phyloP scores from a whole-genome alignment of 2,329 filamentous ascomycete species.

The Lasiodiplodia sp. region DNA sequence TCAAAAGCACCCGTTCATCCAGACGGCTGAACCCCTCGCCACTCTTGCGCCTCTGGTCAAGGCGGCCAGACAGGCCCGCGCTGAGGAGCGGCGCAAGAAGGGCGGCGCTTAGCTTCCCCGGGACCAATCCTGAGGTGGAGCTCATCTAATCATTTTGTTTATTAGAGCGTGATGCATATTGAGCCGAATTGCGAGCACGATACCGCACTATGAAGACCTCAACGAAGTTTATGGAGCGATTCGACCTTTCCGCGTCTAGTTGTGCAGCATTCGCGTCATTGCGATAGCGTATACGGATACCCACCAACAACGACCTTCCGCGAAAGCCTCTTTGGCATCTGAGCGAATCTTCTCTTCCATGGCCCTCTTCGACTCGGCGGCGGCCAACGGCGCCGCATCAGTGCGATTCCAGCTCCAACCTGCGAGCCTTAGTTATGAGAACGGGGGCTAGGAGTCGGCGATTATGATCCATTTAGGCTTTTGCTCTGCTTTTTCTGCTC shows the following conservation, averaged over 20 bases:
- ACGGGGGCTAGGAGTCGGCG: not conserved
- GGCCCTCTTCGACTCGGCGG: slow-evolving; percentile 3
- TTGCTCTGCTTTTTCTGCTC: slow-evolving; percentile 4
- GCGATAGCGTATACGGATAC: slow-evolving; percentile 19
- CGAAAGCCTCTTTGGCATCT: slow-evolving; percentile 12
- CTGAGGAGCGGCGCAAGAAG: slow-evolving; percentile 71
- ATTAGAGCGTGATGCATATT: slow-evolving; percentile 24
- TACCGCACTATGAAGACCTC: slow-evolving; percentile 16
- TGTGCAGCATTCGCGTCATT: slow-evolving; percentile 23
- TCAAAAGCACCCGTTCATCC: slow-evolving; percentile 56
- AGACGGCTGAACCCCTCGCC: slow-evolving; percentile 60
- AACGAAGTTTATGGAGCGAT: slow-evolving; percentile 25
- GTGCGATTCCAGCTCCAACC: not conserved
- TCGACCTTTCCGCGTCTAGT: slow-evolving; percentile 22
- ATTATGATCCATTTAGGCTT: slow-evolving; percentile 16
- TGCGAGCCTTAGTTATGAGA: not conserved
- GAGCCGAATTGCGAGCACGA: slow-evolving; percentile 19
- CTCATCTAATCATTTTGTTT: slow-evolving; percentile 25
- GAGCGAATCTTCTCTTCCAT: slow-evolving; percentile 7
- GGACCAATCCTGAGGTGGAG: not conserved
- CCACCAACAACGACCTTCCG: slow-evolving; percentile 14
- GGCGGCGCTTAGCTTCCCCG: slow-evolving; percentile 40
- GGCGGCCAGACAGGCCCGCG: slow-evolving; percentile 82
- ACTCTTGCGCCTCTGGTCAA: slow-evolving; percentile 87
- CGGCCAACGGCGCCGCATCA: not conserved